Base-by-base conservation (phyloP, 163 green algal species). In the Trebouxia gelatinosa region DNA sequence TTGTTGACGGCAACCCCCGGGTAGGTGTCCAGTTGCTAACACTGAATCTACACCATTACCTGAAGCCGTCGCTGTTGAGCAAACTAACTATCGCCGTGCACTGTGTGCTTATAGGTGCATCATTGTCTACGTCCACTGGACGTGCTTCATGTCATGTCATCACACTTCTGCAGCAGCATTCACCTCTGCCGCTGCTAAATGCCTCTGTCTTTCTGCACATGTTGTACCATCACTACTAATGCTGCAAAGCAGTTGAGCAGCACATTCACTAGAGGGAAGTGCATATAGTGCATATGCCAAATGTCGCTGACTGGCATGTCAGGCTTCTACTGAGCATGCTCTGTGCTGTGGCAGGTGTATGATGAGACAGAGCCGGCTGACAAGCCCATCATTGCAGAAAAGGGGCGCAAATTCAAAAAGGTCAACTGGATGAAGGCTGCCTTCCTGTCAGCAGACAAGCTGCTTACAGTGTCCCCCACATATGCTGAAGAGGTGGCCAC, bases 371-470 rank as follows among this genome's bases (percentile, higher is more conserved):
- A 90, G 75, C 84, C 92, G 87, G 79, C 58, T 77, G 54, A 66
- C n/a, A 48, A 54, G 67, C 38, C 38, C 11, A 51, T 64, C 5
- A 6, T 64, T 0, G 75, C 84, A 19, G 67, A 74, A 51, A 84
- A 79, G 38, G 85, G 86, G 54, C 85, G 84, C 28, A 84, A 68
- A 19, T 96, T 90, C 84, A 81, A 83, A n/a, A 99, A 99, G 89
- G 76, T 98, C 85, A 98, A 98, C 93, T 98, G 95, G 95, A 88
- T 98, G 76, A 95, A 97, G 84, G 88, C 78, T 19, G 89, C 88
- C 68, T 89, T 92, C 71, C 78, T 90, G 35, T 37, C 84, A 1
- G 85, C 89, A 23, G 93, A 97, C 83, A 95, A 93, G 79, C 72
- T 96, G 62, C 80, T 98, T 32, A 98, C 95, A 23, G 95, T 98